Conservation (phyloP, 1,139 yeast genomes). For the Blastobotrys arbuscula region DNA sequence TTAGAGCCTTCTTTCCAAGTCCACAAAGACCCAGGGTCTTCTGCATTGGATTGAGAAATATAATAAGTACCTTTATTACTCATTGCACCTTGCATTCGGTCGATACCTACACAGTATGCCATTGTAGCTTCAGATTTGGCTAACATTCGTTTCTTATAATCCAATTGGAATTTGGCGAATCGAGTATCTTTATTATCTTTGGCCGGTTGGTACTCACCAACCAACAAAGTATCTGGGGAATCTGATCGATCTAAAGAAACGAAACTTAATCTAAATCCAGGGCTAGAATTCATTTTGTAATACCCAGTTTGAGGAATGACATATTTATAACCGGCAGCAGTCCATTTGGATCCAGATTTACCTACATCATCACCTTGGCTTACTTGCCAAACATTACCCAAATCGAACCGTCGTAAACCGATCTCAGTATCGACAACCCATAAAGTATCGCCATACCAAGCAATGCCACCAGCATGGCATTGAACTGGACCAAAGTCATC, state of each 20-base stretch:
- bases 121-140: background rate
- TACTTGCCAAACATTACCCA: conserved; percentile 12
- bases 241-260: conserved; percentile 9
- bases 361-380: conserved; percentile 9
- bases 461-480: conserved; percentile 14
- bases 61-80: conserved; percentile 5
- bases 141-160: conserved; percentile 6
- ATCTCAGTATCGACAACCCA: conserved; percentile 13
- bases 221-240: conserved; percentile 11
- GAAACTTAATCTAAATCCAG: conserved; percentile 4
- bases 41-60: conserved; percentile 6
- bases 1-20: conserved; percentile 10
- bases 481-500: conserved; percentile 12
- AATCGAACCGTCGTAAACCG: conserved; percentile 11
- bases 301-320: conserved; percentile 13
- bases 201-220: conserved; percentile 12
- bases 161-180: conserved; percentile 5
- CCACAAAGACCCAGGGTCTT: conserved; percentile 3
- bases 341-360: conserved; percentile 10
- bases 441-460: conserved; percentile 13
- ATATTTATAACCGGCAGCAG: conserved; percentile 13
- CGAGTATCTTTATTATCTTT: conserved; percentile 6
- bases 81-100: conserved; percentile 13
- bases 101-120: conserved; percentile 12
- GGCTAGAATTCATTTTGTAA: conserved; percentile 7